Conservation (phyloP, 2,329 filamentous ascomycete species). For the Trichoderma sp. region DNA sequence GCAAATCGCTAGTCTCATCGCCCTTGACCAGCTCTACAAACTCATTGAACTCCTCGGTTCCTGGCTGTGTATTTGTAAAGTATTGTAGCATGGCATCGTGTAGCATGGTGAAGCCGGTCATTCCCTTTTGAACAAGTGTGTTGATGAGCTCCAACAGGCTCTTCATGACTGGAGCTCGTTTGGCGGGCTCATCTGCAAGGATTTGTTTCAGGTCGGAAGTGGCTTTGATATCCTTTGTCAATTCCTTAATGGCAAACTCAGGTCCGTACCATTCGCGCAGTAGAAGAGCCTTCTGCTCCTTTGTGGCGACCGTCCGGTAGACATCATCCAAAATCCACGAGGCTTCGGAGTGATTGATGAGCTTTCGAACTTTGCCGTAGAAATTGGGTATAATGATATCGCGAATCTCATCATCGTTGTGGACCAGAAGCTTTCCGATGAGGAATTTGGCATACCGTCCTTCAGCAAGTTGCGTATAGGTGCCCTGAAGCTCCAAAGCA, state of each 20-base stretch:
- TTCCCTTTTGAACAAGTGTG: conserved; percentile 90
- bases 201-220: conserved; percentile 74
- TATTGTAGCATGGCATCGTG: conserved; percentile 99
- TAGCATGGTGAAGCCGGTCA: conserved; percentile 95
- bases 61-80: conserved; percentile 77
- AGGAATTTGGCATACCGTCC: conserved; percentile 97
- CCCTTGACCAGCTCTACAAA: conserved; percentile 90
- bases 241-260: conserved; percentile 82
- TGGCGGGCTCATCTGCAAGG: conserved; percentile 76
- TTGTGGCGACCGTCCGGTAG: conserved; percentile 85
- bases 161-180: conserved; percentile 84
- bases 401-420: conserved; percentile 83
- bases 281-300: conserved; percentile 81
- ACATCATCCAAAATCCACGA: conserved; percentile 98
- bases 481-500: conserved; percentile 81
- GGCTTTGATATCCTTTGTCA: conserved; percentile 57
- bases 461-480: conserved; percentile 83
- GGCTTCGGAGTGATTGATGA: conserved; percentile 95
- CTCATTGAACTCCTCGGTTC: conserved; percentile 80
- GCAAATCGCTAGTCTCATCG: conserved; percentile 85
- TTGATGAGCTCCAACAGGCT: conserved; percentile 87
- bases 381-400: conserved; percentile 93
- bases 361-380: conserved; percentile 86
- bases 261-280: conserved; percentile 96
- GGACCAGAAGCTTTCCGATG: conserved; percentile 93